Evolutionary conservation across 257 asterid species (phyloP).

Genomic region (Forsythia viridissima): DNA sequence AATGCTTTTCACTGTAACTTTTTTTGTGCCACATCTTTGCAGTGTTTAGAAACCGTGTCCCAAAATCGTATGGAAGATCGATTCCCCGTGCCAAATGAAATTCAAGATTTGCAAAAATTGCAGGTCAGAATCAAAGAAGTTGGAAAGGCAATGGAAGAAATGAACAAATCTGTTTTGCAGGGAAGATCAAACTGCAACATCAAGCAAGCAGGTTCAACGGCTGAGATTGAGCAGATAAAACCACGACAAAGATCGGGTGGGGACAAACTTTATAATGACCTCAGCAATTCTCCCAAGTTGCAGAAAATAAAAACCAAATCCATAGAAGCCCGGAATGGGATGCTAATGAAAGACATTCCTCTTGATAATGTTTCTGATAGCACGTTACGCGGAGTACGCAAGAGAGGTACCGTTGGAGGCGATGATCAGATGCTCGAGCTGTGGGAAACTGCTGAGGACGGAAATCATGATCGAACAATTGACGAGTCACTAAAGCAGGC

Average conservation of each 20-base stretch:
- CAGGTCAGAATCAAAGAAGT: conserved; percentile 59
- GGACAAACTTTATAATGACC: conserved; percentile 37
- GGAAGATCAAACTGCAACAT: conserved; percentile 31
- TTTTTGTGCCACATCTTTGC: conserved; percentile 27
- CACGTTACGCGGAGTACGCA: conserved; percentile 34
- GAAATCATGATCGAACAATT: conserved; percentile 36
- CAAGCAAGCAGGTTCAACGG: conserved; percentile 30
- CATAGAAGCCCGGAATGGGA: conserved; percentile 40
- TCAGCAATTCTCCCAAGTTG: conserved; percentile 40
- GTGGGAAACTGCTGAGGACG: conserved; percentile 69
- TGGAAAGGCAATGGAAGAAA: conserved; percentile 57
- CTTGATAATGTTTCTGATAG: conserved; percentile 71
- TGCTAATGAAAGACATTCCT: conserved; percentile 81
- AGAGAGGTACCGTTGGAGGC: conserved; percentile 39
- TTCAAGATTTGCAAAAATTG: conserved; percentile 58
- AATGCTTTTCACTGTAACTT: background rate
- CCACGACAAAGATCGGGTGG: conserved; percentile 41
- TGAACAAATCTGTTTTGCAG: conserved; percentile 32
- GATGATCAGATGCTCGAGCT: conserved; percentile 87
- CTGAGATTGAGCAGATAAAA: conserved; percentile 49
- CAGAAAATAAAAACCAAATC: conserved; percentile 48
- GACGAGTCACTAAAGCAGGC: conserved; percentile 47
- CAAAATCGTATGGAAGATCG: conserved; percentile 39
- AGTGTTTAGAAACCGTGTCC: conserved; percentile 40
- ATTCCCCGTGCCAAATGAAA: conserved; percentile 26